phyloP scores from a whole-genome alignment of 495 filamentous ascomycete genomes.

The Parachaetomium inaequale region DNA sequence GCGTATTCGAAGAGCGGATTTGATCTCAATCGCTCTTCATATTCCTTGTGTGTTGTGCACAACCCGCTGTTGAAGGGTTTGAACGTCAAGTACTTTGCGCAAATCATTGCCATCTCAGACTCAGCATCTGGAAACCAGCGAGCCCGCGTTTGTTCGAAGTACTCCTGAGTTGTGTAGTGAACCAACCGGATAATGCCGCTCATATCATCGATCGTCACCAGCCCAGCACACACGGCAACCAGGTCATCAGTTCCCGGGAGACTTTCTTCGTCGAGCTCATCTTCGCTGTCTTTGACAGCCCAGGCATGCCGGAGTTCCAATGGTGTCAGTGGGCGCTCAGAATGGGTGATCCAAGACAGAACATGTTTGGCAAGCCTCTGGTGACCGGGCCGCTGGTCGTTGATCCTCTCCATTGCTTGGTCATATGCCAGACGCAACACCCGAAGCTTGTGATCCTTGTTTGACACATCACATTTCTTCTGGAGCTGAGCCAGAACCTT shows the following conservation, averaged over 20 bases:
- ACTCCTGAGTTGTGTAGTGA: neutral
- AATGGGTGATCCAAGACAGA: slow-evolving; percentile 46
- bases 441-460: slow-evolving; percentile 18
- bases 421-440: slow-evolving; percentile 41
- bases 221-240: neutral
- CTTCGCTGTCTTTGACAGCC: slow-evolving; percentile 33
- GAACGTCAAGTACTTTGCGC: neutral
- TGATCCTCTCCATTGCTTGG: slow-evolving; percentile 35
- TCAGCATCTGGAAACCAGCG: neutral
- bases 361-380: slow-evolving; percentile 35
- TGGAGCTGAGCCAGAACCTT: slow-evolving; percentile 38
- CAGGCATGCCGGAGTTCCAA: slow-evolving; percentile 49
- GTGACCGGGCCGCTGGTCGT: slow-evolving; percentile 22
- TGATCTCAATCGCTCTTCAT: neutral
- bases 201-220: neutral
- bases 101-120: neutral
- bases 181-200: neutral
- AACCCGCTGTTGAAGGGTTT: neutral
- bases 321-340: slow-evolving; percentile 38
- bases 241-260: too few relatives aligned
- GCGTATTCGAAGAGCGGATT: neutral
- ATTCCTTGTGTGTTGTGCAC: neutral
- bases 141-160: neutral
- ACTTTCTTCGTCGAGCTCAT: slow-evolving; percentile 39
- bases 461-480: slow-evolving; percentile 34